Evolutionary conservation across 495 filamentous ascomycete species (phyloP).

Genomic region (Neurospora sp.): DNA sequence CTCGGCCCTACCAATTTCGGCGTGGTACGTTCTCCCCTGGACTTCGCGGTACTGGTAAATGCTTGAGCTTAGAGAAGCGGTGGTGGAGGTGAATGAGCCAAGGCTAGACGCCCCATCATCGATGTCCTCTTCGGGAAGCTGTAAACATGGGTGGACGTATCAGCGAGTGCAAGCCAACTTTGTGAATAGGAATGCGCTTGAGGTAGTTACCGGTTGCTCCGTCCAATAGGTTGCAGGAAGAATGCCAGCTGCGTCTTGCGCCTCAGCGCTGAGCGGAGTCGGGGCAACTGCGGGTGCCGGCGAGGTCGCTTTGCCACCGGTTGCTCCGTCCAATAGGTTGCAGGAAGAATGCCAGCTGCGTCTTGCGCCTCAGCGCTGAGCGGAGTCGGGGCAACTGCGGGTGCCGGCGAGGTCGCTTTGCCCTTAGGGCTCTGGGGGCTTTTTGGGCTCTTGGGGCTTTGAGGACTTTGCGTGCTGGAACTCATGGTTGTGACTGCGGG

Average conservation of each 20-base stretch:
- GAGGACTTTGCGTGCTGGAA: neutral
- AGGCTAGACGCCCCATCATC: neutral
- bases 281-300: neutral
- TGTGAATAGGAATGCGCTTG: neutral
- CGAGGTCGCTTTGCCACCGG: too few relatives aligned
- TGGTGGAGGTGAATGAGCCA: neutral
- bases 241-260: neutral
- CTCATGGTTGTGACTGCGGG: neutral
- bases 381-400: too few relatives aligned
- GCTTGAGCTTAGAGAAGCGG: constrained; percentile 1
- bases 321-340: too few relatives aligned
- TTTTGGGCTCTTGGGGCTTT: too few relatives aligned
- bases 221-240: constrained; percentile 1
- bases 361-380: too few relatives aligned
- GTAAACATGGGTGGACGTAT: neutral
- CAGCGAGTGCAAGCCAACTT: neutral
- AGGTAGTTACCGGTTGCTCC: neutral
- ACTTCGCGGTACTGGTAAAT: neutral
- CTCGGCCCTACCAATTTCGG: constrained; percentile 19
- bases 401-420: neutral
- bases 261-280: neutral
- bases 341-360: too few relatives aligned
- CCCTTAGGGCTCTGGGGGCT: neutral
- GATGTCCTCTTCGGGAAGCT: neutral
- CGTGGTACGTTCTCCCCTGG: constrained; percentile 9